Base-by-base conservation (phyloP, 345 rosid genomes). In the Dipteronia dyeriana region DNA sequence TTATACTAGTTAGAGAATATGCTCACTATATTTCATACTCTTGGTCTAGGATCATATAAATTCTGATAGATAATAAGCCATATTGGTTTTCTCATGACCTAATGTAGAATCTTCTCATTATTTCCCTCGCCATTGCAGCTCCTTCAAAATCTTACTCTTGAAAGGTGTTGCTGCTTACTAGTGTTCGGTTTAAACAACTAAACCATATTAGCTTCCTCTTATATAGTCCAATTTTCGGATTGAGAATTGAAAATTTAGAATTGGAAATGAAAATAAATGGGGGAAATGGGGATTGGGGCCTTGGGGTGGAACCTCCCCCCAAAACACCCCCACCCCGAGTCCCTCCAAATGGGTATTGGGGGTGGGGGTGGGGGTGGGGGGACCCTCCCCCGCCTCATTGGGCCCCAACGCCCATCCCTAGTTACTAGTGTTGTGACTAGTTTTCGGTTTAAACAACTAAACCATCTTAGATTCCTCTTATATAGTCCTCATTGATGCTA, bases 401-500 rank as follows among this genome's bases (percentile, higher is more conserved):
- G n/a, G n/a, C n/a, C n/a, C n/a, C n/a, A n/a, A 26, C 26, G 26
- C 26, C 26, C 26, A 26, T 1, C 26, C 26, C 26, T 26, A 26
- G n/a, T n/a, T n/a, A n/a, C n/a, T n/a, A n/a, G n/a, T n/a, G n/a
- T n/a, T 54, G 4, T 25, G 11, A 54, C 25, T 5, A 71, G 29
- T 20, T 1, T 31, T 34, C 29, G 23, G 25, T 34, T 22, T n/a
- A 41, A 20, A 71, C 25, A 54, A 54, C 16, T 29, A 53, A 71
- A 45, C 22, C 43, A 41, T 19, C 59, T 25, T 63, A 23, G 41
- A 61, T 47, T 74, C 60, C 31, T 23, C 19, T 63, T 20, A 9
- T 3, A 62, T 74, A 16, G 12, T 41, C 41, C 57, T 41, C 39
- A 61, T 59, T 43, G 68, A 73, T 59, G 53, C 7, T 73, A 73